phyloP scores from a whole-genome alignment of 2,329 filamentous ascomycete species.

The Myotisia sp. region DNA sequence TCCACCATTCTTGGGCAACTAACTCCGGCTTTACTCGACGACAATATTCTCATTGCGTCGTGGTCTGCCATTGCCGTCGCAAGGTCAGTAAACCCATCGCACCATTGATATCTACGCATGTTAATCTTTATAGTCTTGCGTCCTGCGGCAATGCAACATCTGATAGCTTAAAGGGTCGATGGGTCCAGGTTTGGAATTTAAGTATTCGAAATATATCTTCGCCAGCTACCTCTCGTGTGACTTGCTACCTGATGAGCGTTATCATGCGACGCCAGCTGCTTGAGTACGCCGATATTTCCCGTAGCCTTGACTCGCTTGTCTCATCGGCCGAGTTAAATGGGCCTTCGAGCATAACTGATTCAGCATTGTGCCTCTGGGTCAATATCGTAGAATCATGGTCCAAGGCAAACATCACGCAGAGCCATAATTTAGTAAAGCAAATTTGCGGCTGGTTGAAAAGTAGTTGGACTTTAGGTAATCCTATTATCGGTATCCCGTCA shows the following conservation, averaged over 20 bases:
- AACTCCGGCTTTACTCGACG: conserved; percentile 49
- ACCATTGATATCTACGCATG: conserved; percentile 3
- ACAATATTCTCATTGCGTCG: conserved; percentile 50
- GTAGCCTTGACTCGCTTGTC: conserved; percentile 58
- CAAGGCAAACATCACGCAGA: conserved; percentile 53
- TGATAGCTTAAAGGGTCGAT: conserved; percentile 36
- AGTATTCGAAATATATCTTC: conserved; percentile 57
- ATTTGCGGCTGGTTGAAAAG: conserved; percentile 69
- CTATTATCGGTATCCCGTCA: neutral
- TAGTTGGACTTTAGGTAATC: conserved; percentile 67
- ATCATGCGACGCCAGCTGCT: conserved; percentile 55
- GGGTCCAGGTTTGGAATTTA: conserved; percentile 64
- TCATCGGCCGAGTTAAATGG: conserved; percentile 68
- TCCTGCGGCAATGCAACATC: conserved; percentile 23
- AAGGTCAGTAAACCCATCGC: conserved; percentile 41
- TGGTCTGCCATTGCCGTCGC: conserved; percentile 79
- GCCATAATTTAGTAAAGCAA: conserved; percentile 52
- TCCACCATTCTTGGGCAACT: conserved; percentile 45
- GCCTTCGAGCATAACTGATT: conserved; percentile 64
- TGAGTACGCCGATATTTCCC: conserved; percentile 50
- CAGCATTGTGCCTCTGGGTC: conserved; percentile 59
- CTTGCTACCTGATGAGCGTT: conserved; percentile 56
- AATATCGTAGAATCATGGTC: conserved; percentile 53
- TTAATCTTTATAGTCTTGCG: conserved; percentile 19
- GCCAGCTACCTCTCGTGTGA: conserved; percentile 57